phyloP scores from a whole-genome alignment of 192 early-diverging fungal genomes.

The Coemansia sp. region DNA sequence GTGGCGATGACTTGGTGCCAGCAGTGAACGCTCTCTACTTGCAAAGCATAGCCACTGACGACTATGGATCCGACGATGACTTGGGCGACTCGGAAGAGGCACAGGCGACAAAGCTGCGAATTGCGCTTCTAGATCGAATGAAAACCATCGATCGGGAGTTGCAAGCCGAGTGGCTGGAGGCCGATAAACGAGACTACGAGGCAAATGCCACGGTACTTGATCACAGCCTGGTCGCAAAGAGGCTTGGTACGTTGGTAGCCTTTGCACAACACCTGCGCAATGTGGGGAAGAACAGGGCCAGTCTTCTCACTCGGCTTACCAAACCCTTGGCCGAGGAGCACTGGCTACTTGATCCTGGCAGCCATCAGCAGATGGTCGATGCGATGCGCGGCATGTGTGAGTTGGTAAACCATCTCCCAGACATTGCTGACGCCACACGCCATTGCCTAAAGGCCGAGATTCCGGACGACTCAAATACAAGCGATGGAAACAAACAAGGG shows the following conservation, averaged over 20 bases:
- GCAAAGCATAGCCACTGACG: conserved; percentile 14
- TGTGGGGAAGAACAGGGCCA: conserved; percentile 20
- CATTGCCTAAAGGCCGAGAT: conserved; percentile 14
- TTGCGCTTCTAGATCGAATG: conserved; percentile 7
- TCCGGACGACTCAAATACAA: background rate
- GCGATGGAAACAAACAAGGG: background rate
- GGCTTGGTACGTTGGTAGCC: conserved; percentile 9
- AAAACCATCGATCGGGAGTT: conserved; percentile 2
- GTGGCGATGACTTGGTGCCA: background rate
- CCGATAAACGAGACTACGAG: conserved; percentile 29
- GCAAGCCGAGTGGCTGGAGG: conserved; percentile 7
- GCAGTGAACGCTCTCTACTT: conserved; percentile 22
- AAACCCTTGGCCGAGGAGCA: conserved; percentile 46
- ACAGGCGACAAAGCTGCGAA: conserved; percentile 21
- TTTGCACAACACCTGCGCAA: conserved; percentile 38
- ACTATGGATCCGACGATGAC: conserved; percentile 40
- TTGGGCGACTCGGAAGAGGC: conserved; percentile 27
- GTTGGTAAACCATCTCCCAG: conserved; percentile 28
- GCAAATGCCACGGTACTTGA: conserved; percentile 27
- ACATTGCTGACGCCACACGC: conserved; percentile 22
- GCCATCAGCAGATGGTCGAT: conserved; percentile 40
- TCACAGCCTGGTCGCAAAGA: conserved; percentile 15
- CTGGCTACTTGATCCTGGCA: conserved; percentile 37
- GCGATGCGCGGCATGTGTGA: conserved; percentile 27
- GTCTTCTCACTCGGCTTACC: conserved; percentile 26